phyloP scores from a whole-genome alignment of 805 yeast genomes.

The Hanseniaspora occidentalis region DNA sequence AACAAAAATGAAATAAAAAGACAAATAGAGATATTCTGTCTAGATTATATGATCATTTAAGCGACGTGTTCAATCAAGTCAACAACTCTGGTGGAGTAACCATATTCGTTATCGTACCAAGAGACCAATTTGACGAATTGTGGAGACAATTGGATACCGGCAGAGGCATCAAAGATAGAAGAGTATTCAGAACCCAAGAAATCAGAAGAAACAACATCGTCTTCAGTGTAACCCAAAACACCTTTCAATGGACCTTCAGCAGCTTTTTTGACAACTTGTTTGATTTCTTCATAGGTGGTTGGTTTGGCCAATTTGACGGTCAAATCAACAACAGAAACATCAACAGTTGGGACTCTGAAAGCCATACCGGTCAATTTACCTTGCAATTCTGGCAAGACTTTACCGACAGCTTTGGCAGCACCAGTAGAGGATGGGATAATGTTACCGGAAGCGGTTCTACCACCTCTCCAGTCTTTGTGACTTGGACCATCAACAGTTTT shows the following conservation, averaged over 20 bases:
- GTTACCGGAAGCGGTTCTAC: constrained; percentile 66
- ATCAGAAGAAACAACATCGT: constrained; percentile 58
- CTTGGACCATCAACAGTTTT: constrained; percentile 70
- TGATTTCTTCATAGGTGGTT: constrained; percentile 53
- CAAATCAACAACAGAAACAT: constrained; percentile 61
- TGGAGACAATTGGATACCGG: constrained; percentile 61
- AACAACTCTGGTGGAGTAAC: constrained; percentile 67
- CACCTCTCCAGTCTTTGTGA: constrained; percentile 74
- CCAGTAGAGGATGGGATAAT: constrained; percentile 67
- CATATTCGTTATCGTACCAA: constrained; percentile 68
- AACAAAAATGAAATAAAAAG: too few species aligned
- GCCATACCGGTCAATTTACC: constrained; percentile 68
- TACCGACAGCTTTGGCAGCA: constrained; percentile 70
- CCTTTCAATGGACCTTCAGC: constrained; percentile 51
- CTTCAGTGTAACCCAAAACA: constrained; percentile 57
- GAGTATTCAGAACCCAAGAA: constrained; percentile 52
- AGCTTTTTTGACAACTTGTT: constrained; percentile 44
- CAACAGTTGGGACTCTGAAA: constrained; percentile 62
- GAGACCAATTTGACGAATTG: constrained; percentile 58
- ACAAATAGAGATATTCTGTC: too few species aligned
- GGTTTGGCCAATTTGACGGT: constrained; percentile 49
- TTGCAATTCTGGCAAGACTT: constrained; percentile 57
- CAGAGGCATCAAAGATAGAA: constrained; percentile 55
- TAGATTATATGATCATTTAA: too few species aligned
- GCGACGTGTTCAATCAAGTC: constrained; percentile 51